Evolutionary conservation across 2,329 filamentous ascomycete genomes (phyloP).

Genomic region (Colletotrichum destructivum): DNA sequence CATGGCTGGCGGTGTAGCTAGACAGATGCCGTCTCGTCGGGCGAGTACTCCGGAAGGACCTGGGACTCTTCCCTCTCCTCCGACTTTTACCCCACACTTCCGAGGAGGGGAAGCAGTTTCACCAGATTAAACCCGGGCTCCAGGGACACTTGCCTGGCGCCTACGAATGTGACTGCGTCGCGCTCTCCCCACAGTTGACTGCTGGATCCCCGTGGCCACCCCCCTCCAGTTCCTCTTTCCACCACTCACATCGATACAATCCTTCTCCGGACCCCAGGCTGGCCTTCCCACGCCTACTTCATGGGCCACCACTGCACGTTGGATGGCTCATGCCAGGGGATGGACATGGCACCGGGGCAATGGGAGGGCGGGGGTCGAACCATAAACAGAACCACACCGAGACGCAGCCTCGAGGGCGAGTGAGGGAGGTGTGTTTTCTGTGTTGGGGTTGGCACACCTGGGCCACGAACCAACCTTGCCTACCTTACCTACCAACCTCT

Average conservation of each 20-base stretch:
- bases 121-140: constrained; percentile 14
- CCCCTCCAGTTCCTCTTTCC: constrained; percentile 8
- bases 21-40: not conserved
- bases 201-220: not conserved
- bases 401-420: constrained; percentile 4
- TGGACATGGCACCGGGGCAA: constrained; percentile 10
- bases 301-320: constrained; percentile 10
- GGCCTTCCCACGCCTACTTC: constrained; percentile 17
- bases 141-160: constrained; percentile 28
- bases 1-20: not conserved
- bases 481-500: constrained; percentile 5
- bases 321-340: constrained; percentile 28
- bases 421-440: constrained; percentile 9
- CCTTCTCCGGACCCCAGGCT: constrained; percentile 39
- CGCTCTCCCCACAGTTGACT: constrained; percentile 31
- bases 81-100: constrained; percentile 35
- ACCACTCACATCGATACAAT: constrained; percentile 38
- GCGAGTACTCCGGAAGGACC: constrained; percentile 3
- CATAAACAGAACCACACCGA: constrained; percentile 31
- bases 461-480: constrained; percentile 14
- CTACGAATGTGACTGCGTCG: constrained; percentile 4
- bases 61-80: constrained; percentile 26
- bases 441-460: constrained; percentile 30
- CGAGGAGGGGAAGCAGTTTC: not conserved
- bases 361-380: constrained; percentile 34